Evolutionary conservation across 257 asterid species (phyloP).

Genomic region (Osmanthus fragrans): DNA sequence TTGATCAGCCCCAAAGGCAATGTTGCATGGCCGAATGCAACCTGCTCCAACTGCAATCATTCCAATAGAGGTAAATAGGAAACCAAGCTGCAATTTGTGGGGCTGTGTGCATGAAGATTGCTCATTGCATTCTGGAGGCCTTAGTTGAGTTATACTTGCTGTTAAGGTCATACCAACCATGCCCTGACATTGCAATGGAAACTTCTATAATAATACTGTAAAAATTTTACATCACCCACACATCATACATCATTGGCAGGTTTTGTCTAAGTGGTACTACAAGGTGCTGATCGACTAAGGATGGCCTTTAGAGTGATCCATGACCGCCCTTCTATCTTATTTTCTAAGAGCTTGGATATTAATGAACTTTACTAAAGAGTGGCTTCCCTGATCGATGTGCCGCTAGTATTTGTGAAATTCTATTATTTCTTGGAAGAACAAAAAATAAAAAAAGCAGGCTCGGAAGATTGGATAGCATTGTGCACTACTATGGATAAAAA

Average conservation of each 20-base stretch:
- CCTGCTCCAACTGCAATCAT: slow-evolving; percentile 78
- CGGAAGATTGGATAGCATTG: neutral
- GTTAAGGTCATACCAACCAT: neutral
- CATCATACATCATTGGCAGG: neutral
- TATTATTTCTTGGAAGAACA: too few relatives aligned
- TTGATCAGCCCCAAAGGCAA: slow-evolving; percentile 94
- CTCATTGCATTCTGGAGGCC: slow-evolving; percentile 27
- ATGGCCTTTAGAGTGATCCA: too few relatives aligned
- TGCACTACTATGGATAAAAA: neutral
- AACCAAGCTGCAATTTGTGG: slow-evolving; percentile 55
- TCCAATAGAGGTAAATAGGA: slow-evolving; percentile 53
- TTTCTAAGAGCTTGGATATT: too few relatives aligned
- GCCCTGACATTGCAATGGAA: neutral
- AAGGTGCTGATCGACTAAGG: too few relatives aligned
- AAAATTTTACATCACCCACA: neutral
- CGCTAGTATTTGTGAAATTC: too few relatives aligned
- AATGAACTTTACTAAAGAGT: too few relatives aligned
- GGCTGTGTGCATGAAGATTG: slow-evolving; percentile 42
- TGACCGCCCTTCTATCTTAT: too few relatives aligned
- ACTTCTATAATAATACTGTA: neutral
- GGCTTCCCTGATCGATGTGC: too few relatives aligned
- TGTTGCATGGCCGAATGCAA: slow-evolving; percentile 80
- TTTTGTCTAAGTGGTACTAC: neutral
- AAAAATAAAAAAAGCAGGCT: too few relatives aligned
- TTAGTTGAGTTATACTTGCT: neutral